phyloP scores from a whole-genome alignment of 2,329 filamentous ascomycete species.

The Ophiostoma triangulosporum region DNA sequence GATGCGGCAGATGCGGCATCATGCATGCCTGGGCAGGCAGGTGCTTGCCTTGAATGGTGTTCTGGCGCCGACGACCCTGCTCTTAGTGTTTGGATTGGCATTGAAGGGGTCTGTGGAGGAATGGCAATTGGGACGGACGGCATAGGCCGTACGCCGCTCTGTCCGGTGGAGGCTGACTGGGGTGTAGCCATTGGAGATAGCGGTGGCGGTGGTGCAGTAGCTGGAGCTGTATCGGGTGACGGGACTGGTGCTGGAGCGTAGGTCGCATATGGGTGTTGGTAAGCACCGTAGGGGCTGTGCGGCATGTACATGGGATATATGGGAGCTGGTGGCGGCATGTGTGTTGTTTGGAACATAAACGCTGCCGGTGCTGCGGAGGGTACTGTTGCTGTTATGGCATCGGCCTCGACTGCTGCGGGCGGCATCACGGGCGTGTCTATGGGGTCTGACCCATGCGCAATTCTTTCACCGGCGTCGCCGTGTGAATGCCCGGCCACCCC shows the following conservation, averaged over 20 bases:
- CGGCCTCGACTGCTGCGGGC: not conserved
- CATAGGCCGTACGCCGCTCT: not conserved
- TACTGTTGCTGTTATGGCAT: not conserved
- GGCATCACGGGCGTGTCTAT: not conserved
- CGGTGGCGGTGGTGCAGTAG: not conserved
- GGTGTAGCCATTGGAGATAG: not conserved
- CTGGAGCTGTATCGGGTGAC: not conserved
- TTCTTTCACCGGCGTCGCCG: not conserved
- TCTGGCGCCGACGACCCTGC: not conserved
- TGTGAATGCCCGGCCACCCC: constrained; percentile 7
- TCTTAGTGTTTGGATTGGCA: not conserved
- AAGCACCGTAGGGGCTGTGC: not conserved
- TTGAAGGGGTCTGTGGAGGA: not conserved
- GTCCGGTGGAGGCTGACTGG: not conserved
- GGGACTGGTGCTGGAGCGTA: not conserved
- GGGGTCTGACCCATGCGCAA: not conserved
- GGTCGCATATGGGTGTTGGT: not conserved
- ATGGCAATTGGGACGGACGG: not conserved
- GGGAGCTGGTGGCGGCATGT: not conserved
- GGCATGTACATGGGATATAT: not conserved
- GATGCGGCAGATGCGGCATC: not conserved
- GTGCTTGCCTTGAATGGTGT: not conserved
- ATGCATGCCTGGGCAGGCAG: not conserved
- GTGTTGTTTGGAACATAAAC: not conserved
- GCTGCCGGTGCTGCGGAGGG: not conserved